Evolutionary conservation across 768 basidiomycete species (phyloP).

Genomic region (Kondoa malvinella): DNA sequence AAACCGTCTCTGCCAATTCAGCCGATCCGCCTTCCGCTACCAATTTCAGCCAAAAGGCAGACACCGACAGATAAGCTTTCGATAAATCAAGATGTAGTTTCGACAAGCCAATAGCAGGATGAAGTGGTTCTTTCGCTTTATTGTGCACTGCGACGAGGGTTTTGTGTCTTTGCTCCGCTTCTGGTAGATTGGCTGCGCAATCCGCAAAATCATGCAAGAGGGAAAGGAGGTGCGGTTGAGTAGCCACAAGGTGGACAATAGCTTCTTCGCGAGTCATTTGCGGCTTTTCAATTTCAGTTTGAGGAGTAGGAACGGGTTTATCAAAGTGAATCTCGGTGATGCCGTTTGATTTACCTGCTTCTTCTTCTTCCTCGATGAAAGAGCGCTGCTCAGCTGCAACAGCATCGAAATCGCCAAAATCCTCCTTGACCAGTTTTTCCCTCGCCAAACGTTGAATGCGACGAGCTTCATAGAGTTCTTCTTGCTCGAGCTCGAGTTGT

Average conservation of each 20-base stretch:
- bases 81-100: not conserved
- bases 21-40: not conserved
- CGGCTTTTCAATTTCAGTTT: slow-evolving; percentile 5
- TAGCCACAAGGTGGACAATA: slow-evolving; percentile 23
- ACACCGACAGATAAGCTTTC: slow-evolving; percentile 2
- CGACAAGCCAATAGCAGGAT: not conserved
- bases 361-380: slow-evolving; percentile 2
- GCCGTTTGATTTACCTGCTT: not conserved
- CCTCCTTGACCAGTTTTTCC: slow-evolving; percentile 14
- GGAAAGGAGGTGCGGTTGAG: slow-evolving; percentile 24
- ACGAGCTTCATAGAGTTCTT: slow-evolving; percentile 24
- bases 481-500: slow-evolving; percentile 23
- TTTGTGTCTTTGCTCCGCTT: not conserved
- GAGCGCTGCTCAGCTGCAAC: not conserved
- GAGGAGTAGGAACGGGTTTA: not conserved
- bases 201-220: slow-evolving; percentile 25
- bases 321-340: slow-evolving; percentile 5
- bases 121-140: too few species aligned
- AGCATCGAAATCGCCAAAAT: slow-evolving; percentile 14
- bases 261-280: slow-evolving; percentile 18
- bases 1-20: not conserved
- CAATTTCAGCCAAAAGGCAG: slow-evolving; percentile 1
- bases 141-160: not conserved
- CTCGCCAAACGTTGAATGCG: slow-evolving; percentile 21
- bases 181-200: slow-evolving; percentile 8